Conservation (phyloP, 2,329 filamentous ascomycete genomes). For the Cylindrodendrum hubeiense region DNA sequence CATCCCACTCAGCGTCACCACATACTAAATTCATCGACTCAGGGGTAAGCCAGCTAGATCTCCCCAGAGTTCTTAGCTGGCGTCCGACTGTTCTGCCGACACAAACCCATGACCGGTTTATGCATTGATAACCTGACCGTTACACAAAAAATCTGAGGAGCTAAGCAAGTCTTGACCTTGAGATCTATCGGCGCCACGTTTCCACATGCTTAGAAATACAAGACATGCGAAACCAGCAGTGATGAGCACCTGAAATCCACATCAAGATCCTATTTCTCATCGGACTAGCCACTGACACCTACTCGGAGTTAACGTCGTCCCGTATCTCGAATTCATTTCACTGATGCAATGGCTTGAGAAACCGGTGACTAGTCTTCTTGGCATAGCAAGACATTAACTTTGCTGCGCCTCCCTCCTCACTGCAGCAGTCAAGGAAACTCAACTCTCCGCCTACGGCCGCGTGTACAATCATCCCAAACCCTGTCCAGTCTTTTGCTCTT, state of each 20-base stretch:
- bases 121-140: background rate
- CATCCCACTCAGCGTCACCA: background rate
- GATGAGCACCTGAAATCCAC: background rate
- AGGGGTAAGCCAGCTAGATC: background rate
- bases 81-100: background rate
- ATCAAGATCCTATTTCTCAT: background rate
- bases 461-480: background rate
- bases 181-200: background rate
- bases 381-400: background rate
- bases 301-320: background rate
- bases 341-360: background rate
- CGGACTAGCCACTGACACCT: background rate
- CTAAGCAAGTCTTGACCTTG: background rate
- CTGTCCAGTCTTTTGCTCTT: background rate
- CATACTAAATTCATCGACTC: background rate
- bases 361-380: background rate
- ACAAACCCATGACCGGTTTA: background rate
- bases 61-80: background rate
- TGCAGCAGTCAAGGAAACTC: background rate
- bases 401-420: background rate
- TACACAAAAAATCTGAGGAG: background rate
- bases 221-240: background rate
- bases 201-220: background rate
- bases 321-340: background rate
- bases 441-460: background rate